Base-by-base conservation (phyloP, 441 rosid species). In the Corymbia citriodora region DNA sequence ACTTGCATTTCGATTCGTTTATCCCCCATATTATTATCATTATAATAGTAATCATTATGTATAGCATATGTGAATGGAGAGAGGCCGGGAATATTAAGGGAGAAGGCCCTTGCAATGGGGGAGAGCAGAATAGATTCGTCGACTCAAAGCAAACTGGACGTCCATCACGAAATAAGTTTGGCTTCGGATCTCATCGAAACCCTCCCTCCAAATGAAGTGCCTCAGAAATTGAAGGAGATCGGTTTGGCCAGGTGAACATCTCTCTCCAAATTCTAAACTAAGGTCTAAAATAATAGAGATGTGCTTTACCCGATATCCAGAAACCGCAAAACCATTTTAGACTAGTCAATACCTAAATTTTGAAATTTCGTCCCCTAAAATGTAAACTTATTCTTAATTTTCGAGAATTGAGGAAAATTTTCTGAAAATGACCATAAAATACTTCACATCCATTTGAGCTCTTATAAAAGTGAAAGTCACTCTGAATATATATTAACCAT, bases 91-190 rank as follows among this genome's bases (percentile, higher is more conserved):
- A 90, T 74, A 55, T 18, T 93, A 27, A 55, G 40, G 61, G 96
- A 95, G 83, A 92, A 89, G 88, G 92, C 94, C 13, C 90, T 92
- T 57, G 2, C 11, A 59, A 23, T 91, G 82, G 92, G 90, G 79
- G 61, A 79, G 12, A 89, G 89, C 59, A 89, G 87, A 3, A 72
- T 88, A 23, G 45, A 29, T n/a, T 8, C 86, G n/a, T 36, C 68
- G 27, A 88, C 90, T 72, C 82, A 19, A 36, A 36, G 82, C 48
- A n/a, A 83, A n/a, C 16, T 94, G 87, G 92, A 94, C 82, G 88
- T 93, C 2, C 89, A 88, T 55, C 83, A 52, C 17, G 95, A 94
- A 92, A 50, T 92, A 14, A 63, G 90, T n/a, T 90, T 95, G 90
- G 93, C 91, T 61, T 91, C 90, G 45, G 93, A 90, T 61, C 18